Evolutionary conservation across 75 land plant species (phyloP).

Genomic region (Selaginella moellendorffii): DNA sequence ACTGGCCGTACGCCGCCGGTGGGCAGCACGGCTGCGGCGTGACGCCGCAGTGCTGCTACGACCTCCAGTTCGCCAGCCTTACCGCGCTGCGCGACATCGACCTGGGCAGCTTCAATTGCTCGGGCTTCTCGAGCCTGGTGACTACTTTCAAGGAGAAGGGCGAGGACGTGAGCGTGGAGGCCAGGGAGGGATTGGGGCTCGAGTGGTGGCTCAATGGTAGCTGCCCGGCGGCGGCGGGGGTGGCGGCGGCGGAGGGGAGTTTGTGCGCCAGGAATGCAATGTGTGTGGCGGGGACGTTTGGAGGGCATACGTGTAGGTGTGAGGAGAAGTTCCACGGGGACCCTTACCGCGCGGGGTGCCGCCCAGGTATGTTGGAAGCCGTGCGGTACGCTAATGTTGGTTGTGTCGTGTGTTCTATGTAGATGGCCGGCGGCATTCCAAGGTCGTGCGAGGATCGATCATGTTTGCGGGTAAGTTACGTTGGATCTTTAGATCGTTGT

Average conservation of each 20-base stretch:
- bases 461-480: neutral
- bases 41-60: neutral
- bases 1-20: neutral
- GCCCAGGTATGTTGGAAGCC: neutral
- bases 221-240: neutral
- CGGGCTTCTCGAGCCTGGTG: neutral
- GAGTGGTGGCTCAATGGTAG: slow-evolving; percentile 5
- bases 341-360: slow-evolving; percentile 2
- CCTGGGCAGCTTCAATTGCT: neutral
- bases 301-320: neutral
- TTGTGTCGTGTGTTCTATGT: neutral
- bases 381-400: neutral
- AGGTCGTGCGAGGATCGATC: neutral
- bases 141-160: neutral
- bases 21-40: neutral
- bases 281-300: neutral
- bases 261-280: neutral
- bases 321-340: neutral
- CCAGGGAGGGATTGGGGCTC: slow-evolving; percentile 4
- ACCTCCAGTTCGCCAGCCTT: neutral
- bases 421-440: neutral
- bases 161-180: neutral
- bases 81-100: neutral
- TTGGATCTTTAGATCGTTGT: too few relatives aligned
- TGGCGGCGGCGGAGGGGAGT: neutral